These are phyloP conservation scores for Exophiala dermatitidis DNA, from an alignment of 2,329 filamentous ascomycete species.

Conservation along the genomic window DNA sequence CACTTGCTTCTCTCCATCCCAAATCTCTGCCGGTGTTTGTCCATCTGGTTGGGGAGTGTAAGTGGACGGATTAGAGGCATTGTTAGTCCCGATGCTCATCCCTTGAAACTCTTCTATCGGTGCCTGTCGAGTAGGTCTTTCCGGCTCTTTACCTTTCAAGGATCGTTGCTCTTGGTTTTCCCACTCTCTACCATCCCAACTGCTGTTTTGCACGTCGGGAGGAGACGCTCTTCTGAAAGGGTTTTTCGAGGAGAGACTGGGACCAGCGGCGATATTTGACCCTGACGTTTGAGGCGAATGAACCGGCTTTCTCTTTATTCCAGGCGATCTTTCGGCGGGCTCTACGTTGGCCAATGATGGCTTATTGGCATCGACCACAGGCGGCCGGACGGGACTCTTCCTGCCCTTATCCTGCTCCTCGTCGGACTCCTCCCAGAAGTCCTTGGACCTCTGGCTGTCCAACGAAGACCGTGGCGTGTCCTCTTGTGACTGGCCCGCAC, in stretches of 20 bases:
- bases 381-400: conserved; percentile 10
- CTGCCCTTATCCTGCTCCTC: conserved; percentile 10
- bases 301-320: conserved; percentile 24
- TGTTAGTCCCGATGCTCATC: conserved; percentile 1
- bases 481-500: conserved; percentile 22
- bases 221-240: conserved; percentile 23
- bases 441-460: conserved; percentile 26
- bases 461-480: conserved; percentile 26
- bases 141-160: conserved; percentile 15
- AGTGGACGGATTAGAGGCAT: not conserved
- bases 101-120: conserved; percentile 5
- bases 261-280: not conserved
- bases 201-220: not conserved
- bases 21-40: conserved; percentile 4
- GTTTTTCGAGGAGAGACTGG: conserved; percentile 25
- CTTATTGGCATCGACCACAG: conserved; percentile 9
- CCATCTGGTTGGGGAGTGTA: not conserved
- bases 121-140: conserved; percentile 2
- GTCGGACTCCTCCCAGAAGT: conserved; percentile 27
- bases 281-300: conserved; percentile 6
- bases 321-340: conserved; percentile 11
- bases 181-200: conserved; percentile 3
- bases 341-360: no score
- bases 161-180: not conserved
- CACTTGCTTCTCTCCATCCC: conserved; percentile 4